phyloP scores from a whole-genome alignment of 768 basidiomycete genomes.

The Mycena latifolia region DNA sequence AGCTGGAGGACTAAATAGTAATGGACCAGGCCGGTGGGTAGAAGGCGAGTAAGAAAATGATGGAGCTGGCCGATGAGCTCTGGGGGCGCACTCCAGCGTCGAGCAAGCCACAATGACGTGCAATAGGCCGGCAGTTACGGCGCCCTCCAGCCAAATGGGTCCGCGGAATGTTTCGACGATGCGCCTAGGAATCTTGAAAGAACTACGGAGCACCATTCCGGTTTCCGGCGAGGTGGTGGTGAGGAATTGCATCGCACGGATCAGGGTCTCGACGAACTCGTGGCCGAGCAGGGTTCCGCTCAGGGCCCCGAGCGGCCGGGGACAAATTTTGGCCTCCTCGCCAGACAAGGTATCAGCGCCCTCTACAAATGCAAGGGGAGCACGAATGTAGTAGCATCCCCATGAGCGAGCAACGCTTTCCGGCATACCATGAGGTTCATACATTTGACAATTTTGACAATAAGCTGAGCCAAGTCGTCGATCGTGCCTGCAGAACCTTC shows the following conservation, averaged over 20 bases:
- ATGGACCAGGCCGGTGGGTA: background rate
- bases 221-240: background rate
- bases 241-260: too few relatives aligned
- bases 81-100: background rate
- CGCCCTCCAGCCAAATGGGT: background rate
- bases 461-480: background rate
- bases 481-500: background rate
- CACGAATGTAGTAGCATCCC: background rate
- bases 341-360: background rate
- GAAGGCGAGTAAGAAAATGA: background rate
- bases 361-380: background rate
- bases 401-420: background rate
- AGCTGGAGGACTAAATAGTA: background rate
- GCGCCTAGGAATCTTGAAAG: background rate
- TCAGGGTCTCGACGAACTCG: too few relatives aligned
- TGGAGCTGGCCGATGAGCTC: background rate
- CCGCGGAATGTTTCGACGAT: background rate
- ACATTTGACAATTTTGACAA: background rate
- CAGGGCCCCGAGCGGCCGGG: background rate
- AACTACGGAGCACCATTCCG: background rate
- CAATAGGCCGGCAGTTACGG: background rate
- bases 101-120: background rate
- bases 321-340: background rate
- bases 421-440: background rate
- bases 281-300: background rate